Evolutionary conservation across 352 stramenopile species (phyloP).

Genomic region (Phytophthora sansomeana): DNA sequence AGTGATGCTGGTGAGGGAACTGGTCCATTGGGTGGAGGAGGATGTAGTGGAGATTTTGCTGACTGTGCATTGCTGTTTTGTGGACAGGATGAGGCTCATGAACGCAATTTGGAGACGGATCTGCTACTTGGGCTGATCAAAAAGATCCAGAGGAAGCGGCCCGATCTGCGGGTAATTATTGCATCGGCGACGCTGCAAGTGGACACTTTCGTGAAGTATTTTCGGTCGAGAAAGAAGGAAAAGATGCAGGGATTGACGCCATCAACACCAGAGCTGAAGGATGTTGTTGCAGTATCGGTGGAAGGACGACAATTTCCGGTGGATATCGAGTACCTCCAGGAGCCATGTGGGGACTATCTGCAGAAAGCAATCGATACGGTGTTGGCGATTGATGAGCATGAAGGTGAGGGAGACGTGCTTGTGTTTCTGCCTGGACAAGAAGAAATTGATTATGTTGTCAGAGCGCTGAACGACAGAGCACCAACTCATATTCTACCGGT

Average conservation of each 20-base stretch:
- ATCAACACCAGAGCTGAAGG: conserved; percentile 25
- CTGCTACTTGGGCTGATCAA: conserved; percentile 95
- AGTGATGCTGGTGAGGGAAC: conserved; percentile 69
- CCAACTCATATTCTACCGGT: conserved; percentile 62
- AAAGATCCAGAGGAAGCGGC: conserved; percentile 93
- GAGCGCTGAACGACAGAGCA: conserved; percentile 55
- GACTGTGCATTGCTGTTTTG: conserved; percentile 5
- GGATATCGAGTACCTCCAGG: conserved; percentile 90
- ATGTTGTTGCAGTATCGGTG: conserved; percentile 76
- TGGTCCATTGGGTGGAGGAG: not conserved
- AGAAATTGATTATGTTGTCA: conserved; percentile 94
- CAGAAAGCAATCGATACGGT: conserved; percentile 80
- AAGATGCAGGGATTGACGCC: not conserved
- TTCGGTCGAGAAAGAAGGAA: conserved; percentile 68
- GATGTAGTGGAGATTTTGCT: not conserved
- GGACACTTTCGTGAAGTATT: conserved; percentile 92
- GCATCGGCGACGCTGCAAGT: conserved; percentile 84
- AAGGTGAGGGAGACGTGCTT: conserved; percentile 93
- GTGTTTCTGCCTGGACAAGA: conserved; percentile 96
- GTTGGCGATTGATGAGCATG: conserved; percentile 69
- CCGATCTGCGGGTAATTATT: conserved; percentile 90
- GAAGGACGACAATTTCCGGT: conserved; percentile 93
- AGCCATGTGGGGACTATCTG: conserved; percentile 74
- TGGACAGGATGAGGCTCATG: conserved; percentile 93
- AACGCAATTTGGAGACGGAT: conserved; percentile 94